These are phyloP conservation scores for Macrocystidia cucumis DNA, from an alignment of 1,284 basidiomycete genomes.

Conservation along the genomic window DNA sequence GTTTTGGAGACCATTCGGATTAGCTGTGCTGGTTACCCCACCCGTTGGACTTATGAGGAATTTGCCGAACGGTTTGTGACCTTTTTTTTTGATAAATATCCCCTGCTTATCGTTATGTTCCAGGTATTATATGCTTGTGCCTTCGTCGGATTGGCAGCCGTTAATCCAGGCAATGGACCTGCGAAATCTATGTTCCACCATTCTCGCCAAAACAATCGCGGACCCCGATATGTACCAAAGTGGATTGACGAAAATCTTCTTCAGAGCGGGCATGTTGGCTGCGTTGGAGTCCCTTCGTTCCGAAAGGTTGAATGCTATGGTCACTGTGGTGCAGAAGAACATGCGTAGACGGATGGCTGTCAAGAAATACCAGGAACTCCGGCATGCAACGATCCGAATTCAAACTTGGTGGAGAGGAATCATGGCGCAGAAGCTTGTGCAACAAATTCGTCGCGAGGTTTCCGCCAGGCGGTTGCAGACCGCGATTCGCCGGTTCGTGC, in stretches of 20 bases:
- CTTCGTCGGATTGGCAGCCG: conserved; percentile 79
- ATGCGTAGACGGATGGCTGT: conserved; percentile 82
- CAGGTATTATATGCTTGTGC: conserved; percentile 96
- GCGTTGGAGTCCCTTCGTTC: conserved; percentile 89
- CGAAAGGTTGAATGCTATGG: conserved; percentile 82
- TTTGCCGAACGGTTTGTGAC: conserved; percentile 88
- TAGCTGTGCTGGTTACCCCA: conserved; percentile 97
- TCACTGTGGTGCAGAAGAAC: conserved; percentile 97
- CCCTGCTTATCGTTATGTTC: conserved; percentile 9
- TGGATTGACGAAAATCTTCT: conserved; percentile 98
- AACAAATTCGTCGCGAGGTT: conserved; percentile 64
- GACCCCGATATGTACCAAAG: conserved; percentile 97
- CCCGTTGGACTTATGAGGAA: conserved; percentile 98
- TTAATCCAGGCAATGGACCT: conserved; percentile 80
- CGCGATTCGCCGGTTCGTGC: conserved; percentile 64
- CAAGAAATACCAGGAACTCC: conserved; percentile 73
- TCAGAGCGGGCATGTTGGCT: conserved; percentile 99
- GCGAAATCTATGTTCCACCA: conserved; percentile 76
- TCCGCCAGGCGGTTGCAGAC: conserved; percentile 79
- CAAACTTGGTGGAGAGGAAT: conserved; percentile 94
- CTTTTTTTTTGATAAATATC: not conserved
- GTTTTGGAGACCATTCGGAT: conserved; percentile 99
- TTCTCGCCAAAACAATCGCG: conserved; percentile 81
- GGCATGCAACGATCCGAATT: conserved; percentile 73
- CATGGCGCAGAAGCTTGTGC: conserved; percentile 67